phyloP scores from a whole-genome alignment of 352 stramenopile species.

The Phytophthora pseudosyringae region DNA sequence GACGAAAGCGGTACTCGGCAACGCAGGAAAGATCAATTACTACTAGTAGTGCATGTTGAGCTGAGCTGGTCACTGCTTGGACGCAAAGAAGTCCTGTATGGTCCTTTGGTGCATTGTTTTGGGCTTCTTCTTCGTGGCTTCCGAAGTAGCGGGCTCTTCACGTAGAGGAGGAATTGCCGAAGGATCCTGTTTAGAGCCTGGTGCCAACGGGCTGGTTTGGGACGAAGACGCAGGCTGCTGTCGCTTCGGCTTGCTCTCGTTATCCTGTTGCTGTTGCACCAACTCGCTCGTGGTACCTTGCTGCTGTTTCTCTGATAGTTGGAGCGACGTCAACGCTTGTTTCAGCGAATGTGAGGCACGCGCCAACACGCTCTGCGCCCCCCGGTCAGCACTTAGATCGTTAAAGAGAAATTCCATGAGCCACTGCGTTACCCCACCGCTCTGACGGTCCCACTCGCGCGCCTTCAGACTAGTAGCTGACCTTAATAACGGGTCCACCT shows the following conservation, averaged over 20 bases:
- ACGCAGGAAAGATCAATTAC: not conserved
- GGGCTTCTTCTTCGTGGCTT: constrained; percentile 27
- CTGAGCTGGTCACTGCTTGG: constrained; percentile 18
- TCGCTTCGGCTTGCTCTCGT: constrained; percentile 2
- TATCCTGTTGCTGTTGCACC: constrained; percentile 6
- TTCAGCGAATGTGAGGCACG: constrained; percentile 29
- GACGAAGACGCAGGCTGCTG: constrained; percentile 3
- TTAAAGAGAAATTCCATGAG: constrained; percentile 38
- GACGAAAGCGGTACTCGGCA: no score
- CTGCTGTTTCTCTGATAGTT: constrained; percentile 5
- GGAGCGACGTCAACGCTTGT: constrained; percentile 15
- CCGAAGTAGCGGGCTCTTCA: constrained; percentile 13
- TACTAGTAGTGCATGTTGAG: not conserved
- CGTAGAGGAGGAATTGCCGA: constrained; percentile 2
- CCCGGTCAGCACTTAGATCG: constrained; percentile 14
- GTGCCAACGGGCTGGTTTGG: not conserved
- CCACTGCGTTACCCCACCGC: constrained; percentile 30
- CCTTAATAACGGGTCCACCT: constrained; percentile 41
- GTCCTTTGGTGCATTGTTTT: constrained; percentile 38
- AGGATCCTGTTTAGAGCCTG: not conserved
- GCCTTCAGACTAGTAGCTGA: constrained; percentile 23
- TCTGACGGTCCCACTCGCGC: constrained; percentile 34
- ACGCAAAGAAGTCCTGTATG: constrained; percentile 37
- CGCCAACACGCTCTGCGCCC: constrained; percentile 20
- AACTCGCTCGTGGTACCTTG: not conserved